Conservation (phyloP, 1,284 basidiomycete genomes). For the Phellinidium pouzarii region DNA sequence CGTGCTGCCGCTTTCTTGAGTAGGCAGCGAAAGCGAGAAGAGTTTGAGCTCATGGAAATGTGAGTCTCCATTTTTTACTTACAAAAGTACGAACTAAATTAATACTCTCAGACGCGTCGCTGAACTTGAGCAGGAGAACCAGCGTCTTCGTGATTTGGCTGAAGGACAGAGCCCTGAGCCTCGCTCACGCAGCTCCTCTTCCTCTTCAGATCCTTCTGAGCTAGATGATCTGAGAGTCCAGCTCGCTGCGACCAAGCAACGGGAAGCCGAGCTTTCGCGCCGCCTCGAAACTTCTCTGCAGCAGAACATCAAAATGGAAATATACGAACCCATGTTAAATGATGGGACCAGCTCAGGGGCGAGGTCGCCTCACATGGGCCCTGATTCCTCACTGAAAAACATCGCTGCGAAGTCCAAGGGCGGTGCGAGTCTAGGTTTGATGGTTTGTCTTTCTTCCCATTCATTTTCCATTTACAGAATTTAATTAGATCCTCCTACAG, state of each 20-base stretch:
- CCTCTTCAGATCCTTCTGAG: constrained; percentile 32
- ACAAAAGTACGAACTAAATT: neutral
- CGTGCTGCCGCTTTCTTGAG: constrained; percentile 86
- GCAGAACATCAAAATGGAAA: constrained; percentile 24
- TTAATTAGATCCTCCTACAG: constrained; percentile 30
- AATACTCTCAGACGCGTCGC: constrained; percentile 34
- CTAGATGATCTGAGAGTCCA: constrained; percentile 60
- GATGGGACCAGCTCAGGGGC: constrained; percentile 10
- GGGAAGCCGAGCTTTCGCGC: constrained; percentile 59
- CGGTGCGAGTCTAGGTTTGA: constrained; percentile 59
- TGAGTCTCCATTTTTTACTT: constrained; percentile 33
- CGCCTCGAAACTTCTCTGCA: constrained; percentile 48
- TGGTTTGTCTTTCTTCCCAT: constrained; percentile 41
- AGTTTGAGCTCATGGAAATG: constrained; percentile 87
- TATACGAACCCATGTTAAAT: constrained; percentile 27
- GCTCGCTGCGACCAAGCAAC: constrained; percentile 56
- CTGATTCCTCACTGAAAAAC: constrained; percentile 4
- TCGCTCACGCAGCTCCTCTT: neutral
- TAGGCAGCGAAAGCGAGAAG: constrained; percentile 85
- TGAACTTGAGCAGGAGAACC: constrained; percentile 74
- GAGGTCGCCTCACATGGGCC: constrained; percentile 5
- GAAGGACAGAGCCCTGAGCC: constrained; percentile 12
- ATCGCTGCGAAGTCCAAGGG: constrained; percentile 32
- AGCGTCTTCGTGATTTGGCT: constrained; percentile 52
- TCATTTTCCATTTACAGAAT: constrained; percentile 17